Percentiles rank a stretch among this genome's conserved stretches.
phyloP scores from a whole-genome alignment of 495 filamentous ascomycete genomes.

The Penicillium paradoxum region DNA sequence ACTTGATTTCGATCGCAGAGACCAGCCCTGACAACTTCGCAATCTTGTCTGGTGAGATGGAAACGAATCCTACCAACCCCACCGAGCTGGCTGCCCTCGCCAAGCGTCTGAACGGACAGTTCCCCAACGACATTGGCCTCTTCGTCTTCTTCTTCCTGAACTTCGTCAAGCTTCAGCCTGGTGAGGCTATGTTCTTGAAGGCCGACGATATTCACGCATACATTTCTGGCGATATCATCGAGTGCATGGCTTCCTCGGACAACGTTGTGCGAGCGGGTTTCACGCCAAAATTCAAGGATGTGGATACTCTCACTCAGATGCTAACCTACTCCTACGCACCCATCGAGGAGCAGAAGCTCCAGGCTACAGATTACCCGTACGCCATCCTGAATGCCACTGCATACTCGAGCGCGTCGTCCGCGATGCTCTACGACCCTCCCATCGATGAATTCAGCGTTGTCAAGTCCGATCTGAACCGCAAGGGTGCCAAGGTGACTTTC shows the following conservation, averaged over 20 bases:
- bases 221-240: conserved; percentile 91
- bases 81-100: conserved; percentile 70
- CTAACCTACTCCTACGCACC: conserved; percentile 92
- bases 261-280: conserved; percentile 97
- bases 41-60: conserved; percentile 30
- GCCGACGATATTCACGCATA: conserved; percentile 98
- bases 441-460: conserved; percentile 96
- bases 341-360: conserved; percentile 90
- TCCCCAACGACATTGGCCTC: conserved; percentile 70
- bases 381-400: conserved; percentile 70
- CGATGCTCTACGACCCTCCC: conserved; percentile 82
- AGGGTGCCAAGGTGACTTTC: conserved; percentile 76
- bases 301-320: conserved; percentile 83
- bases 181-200: conserved; percentile 93
- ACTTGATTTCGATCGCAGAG: conserved; percentile 68
- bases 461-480: conserved; percentile 64
- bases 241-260: conserved; percentile 97
- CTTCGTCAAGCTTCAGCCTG: conserved; percentile 72
- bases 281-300: conserved; percentile 97
- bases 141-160: conserved; percentile 81
- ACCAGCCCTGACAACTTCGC: conserved; percentile 39
- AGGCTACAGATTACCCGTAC: conserved; percentile 76
- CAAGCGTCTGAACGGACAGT: conserved; percentile 66
- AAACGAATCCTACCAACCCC: conserved; percentile 36
- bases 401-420: conserved; percentile 66